These are phyloP conservation scores for Salisapilia sapeloensis DNA, from an alignment of 352 stramenopile genomes.

Conservation along the genomic window DNA sequence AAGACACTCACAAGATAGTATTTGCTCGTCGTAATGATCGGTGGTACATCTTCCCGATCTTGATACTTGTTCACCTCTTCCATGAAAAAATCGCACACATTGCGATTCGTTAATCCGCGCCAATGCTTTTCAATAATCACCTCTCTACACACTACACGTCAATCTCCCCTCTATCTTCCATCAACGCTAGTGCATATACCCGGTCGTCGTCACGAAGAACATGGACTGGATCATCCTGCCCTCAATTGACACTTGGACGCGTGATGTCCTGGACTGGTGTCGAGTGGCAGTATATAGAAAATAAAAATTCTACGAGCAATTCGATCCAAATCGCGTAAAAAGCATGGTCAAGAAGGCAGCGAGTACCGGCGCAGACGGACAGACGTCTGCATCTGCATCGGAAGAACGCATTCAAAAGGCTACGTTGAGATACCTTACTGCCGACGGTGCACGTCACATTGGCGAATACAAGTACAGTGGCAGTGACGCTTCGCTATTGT, in stretches of 20 bases:
- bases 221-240: conserved; percentile 92
- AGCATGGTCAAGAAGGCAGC: conserved; percentile 1
- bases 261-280: conserved; percentile 1
- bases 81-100: conserved; percentile 97
- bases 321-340: not conserved
- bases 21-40: conserved; percentile 77
- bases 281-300: not conserved
- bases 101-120: conserved; percentile 87
- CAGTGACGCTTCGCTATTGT: conserved; percentile 62
- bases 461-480: conserved; percentile 76
- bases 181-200: conserved; percentile 15
- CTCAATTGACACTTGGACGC: not conserved
- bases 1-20: conserved; percentile 88
- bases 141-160: conserved; percentile 40
- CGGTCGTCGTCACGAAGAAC: conserved; percentile 92
- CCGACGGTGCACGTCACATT: conserved; percentile 46
- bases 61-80: conserved; percentile 90
- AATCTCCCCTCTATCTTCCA: conserved; percentile 1
- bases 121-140: conserved; percentile 98
- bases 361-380: conserved; percentile 3
- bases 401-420: too few species aligned
- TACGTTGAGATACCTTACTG: conserved; percentile 50
- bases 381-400: conserved; percentile 2
- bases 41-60: conserved; percentile 71
- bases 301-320: not conserved